phyloP scores from a whole-genome alignment of 805 yeast species.

The Pichia cabralensis region DNA sequence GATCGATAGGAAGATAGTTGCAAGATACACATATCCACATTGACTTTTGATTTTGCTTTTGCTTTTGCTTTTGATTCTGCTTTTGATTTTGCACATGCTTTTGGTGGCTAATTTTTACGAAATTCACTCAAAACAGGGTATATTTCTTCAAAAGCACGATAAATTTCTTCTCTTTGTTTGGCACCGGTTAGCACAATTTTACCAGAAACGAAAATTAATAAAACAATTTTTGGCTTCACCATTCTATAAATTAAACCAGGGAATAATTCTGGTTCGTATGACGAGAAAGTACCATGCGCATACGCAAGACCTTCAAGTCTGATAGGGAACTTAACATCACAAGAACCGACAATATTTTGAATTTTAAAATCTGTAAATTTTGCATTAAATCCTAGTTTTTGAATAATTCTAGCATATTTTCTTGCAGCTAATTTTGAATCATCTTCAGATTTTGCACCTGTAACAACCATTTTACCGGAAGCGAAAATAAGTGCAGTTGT shows the following conservation, averaged over 20 bases:
- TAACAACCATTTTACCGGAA: slow-evolving; percentile 98
- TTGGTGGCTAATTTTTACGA: slow-evolving; percentile 61
- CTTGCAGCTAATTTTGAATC: slow-evolving; percentile 97
- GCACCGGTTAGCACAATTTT: slow-evolving; percentile 98
- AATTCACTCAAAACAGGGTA: slow-evolving; percentile 98
- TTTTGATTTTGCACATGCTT: too few species aligned
- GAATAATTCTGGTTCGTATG: slow-evolving; percentile 95
- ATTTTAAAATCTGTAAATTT: slow-evolving; percentile 96
- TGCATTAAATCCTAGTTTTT: slow-evolving; percentile 94
- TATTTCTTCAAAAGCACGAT: slow-evolving; percentile 96
- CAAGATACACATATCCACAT: too few species aligned
- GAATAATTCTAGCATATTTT: slow-evolving; percentile 96
- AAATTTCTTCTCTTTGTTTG: slow-evolving; percentile 95
- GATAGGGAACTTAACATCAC: slow-evolving; percentile 97
- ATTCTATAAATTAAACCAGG: slow-evolving; percentile 98
- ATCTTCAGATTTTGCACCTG: slow-evolving; percentile 98
- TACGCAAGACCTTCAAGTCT: slow-evolving; percentile 96
- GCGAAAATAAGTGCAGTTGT: slow-evolving; percentile 97
- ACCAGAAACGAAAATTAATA: slow-evolving; percentile 92
- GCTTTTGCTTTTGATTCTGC: too few species aligned
- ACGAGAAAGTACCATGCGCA: slow-evolving; percentile 96
- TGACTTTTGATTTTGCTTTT: too few species aligned
- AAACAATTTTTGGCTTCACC: slow-evolving; percentile 97
- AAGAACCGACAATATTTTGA: slow-evolving; percentile 96
- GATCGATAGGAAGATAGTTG: too few species aligned